Percentiles rank a stretch among this genome's conserved stretches.
phyloP scores from a whole-genome alignment of 148 eudicot genomes.

The Euryodendron excelsum region DNA sequence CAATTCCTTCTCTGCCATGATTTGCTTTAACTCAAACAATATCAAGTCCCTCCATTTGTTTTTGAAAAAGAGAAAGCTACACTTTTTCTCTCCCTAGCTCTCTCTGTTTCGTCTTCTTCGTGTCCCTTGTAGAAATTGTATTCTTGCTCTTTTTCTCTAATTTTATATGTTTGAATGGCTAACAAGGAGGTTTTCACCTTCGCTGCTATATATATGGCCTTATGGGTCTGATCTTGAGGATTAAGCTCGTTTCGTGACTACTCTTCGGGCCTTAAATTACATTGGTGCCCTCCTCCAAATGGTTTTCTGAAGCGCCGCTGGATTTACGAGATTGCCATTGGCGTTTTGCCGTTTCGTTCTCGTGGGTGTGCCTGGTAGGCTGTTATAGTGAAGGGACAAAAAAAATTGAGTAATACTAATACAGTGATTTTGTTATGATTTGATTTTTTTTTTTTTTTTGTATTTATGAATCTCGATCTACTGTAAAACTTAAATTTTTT shows the following conservation, averaged over 20 bases:
- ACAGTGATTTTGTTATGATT: too few relatives aligned
- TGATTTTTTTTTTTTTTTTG: too few relatives aligned
- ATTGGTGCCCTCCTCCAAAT: not conserved
- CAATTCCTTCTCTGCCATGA: conserved; percentile 1
- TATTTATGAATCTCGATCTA: too few relatives aligned
- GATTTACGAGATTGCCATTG: not conserved
- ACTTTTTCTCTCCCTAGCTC: not conserved
- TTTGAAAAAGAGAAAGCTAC: not conserved
- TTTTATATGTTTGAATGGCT: not conserved
- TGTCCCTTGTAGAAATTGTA: not conserved
- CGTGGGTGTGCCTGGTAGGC: too few relatives aligned
- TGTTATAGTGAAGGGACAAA: too few relatives aligned
- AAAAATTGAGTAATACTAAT: too few relatives aligned
- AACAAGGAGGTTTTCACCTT: not conserved
- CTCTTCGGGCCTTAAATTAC: not conserved
- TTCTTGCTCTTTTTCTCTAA: not conserved
- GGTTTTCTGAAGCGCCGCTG: not conserved
- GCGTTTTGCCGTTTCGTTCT: not conserved
- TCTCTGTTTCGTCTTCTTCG: conserved; percentile 10
- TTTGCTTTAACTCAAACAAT: conserved; percentile 5
- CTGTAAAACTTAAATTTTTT: too few relatives aligned
- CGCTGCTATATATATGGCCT: not conserved
- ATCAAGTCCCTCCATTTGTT: conserved; percentile 14
- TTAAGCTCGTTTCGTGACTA: not conserved
- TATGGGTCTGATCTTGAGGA: not conserved